These are phyloP conservation scores for Aspergillus pseudoterreus DNA, from an alignment of 2,329 filamentous ascomycete genomes.

Conservation along the genomic window DNA sequence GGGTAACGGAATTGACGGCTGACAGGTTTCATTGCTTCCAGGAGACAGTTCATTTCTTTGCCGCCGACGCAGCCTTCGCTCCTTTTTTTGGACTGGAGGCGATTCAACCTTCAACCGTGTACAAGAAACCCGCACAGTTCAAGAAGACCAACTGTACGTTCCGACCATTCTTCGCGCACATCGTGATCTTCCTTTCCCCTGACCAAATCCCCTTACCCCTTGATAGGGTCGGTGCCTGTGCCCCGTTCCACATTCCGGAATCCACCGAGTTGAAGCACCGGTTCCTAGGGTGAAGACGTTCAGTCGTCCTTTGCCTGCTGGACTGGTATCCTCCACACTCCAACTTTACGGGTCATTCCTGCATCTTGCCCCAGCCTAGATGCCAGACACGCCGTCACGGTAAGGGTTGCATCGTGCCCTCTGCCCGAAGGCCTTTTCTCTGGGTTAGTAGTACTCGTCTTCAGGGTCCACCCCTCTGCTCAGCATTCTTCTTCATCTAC, in stretches of 20 bases:
- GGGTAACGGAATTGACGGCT: conserved; percentile 9
- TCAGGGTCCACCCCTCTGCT: conserved; percentile 19
- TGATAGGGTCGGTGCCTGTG: conserved; percentile 38
- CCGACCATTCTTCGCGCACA: conserved; percentile 23
- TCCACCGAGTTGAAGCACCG: conserved; percentile 30
- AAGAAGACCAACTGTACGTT: conserved; percentile 29
- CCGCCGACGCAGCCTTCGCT: conserved; percentile 18
- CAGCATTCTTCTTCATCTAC: conserved; percentile 8
- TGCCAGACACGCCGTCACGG: conserved; percentile 42
- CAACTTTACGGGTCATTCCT: conserved; percentile 40
- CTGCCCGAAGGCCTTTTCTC: conserved; percentile 37
- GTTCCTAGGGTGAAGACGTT: conserved; percentile 45
- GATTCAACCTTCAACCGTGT: conserved; percentile 22
- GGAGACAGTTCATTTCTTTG: conserved; percentile 17
- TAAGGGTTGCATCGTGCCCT: conserved; percentile 42
- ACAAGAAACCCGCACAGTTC: conserved; percentile 10
- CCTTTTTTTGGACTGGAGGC: conserved; percentile 25
- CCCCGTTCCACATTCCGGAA: conserved; percentile 37
- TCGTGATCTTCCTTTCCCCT: conserved; percentile 28
- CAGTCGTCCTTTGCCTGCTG: conserved; percentile 43
- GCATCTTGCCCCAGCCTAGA: conserved; percentile 37
- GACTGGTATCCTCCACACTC: conserved; percentile 34
- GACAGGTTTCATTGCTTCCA: conserved; percentile 9
- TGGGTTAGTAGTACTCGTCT: conserved; percentile 38
- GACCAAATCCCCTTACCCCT: conserved; percentile 35